These are phyloP conservation scores for Penicillium verhagenii DNA, from an alignment of 495 filamentous ascomycete genomes.

Conservation along the genomic window DNA sequence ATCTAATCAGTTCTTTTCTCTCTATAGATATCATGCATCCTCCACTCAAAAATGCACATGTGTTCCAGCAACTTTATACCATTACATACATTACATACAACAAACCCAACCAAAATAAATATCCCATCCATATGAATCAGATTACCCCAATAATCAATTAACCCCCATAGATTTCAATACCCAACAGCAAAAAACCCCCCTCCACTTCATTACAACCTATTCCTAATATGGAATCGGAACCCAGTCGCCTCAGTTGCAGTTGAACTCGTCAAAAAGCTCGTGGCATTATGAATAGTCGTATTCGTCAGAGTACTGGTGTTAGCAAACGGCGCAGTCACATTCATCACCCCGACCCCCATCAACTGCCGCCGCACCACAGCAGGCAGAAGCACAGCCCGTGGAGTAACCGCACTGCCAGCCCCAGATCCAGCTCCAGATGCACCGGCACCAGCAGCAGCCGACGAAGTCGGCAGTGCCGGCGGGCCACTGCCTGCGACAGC, in stretches of 20 bases:
- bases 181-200: neutral
- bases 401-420: neutral
- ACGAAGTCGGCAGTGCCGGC: conserved; percentile 7
- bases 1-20: too few species aligned
- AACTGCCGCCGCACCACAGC: conserved; percentile 15
- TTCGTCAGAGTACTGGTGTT: conserved; percentile 16
- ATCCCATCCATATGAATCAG: neutral
- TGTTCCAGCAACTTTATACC: neutral
- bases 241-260: neutral
- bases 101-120: neutral
- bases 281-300: conserved; percentile 14
- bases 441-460: neutral
- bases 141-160: neutral
- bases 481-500: neutral
- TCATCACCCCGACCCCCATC: conserved; percentile 5
- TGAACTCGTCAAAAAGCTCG: neutral
- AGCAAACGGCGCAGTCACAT: conserved; percentile 17
- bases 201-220: neutral
- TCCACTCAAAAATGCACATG: too few species aligned
- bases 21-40: too few species aligned
- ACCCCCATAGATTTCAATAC: too few species aligned
- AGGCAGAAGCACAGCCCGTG: conserved; percentile 7
- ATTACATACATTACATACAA: too few species aligned
- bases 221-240: conserved; percentile 1
- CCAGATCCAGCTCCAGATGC: neutral